These are phyloP conservation scores for Novymonas esmeraldas DNA, from an alignment of 208 protist species.

Conservation along the genomic window DNA sequence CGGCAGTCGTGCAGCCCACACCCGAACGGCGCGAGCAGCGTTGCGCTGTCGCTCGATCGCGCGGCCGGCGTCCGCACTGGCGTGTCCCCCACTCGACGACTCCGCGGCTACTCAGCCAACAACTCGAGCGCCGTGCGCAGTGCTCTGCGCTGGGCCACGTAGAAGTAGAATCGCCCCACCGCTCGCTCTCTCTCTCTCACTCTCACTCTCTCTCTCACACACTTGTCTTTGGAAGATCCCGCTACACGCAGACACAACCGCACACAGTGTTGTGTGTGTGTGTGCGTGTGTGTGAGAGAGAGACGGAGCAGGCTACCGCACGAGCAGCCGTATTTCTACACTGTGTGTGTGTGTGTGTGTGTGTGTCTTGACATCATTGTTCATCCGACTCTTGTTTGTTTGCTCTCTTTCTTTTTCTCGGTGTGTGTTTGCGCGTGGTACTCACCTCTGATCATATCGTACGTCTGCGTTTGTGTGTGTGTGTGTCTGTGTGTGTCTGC, in stretches of 20 bases:
- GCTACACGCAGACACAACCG: no score
- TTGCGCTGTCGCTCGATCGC: conserved; percentile 1
- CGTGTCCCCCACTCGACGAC: conserved; percentile 9
- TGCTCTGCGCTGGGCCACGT: conserved; percentile 17
- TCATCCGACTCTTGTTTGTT: neutral
- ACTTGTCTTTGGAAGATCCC: no score
- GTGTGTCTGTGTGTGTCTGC: conserved; percentile 11
- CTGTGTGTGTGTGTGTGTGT: conserved; percentile 4
- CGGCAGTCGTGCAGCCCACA: conserved; percentile 3
- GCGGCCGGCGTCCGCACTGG: conserved; percentile 10
- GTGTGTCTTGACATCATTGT: neutral
- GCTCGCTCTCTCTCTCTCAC: neutral
- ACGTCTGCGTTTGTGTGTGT: conserved; percentile 10
- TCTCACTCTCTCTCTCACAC: no score
- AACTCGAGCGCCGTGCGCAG: conserved; percentile 16
- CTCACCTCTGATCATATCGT: no score
- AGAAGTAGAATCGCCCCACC: neutral
- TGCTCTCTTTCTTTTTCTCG: neutral
- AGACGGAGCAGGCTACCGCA: no score
- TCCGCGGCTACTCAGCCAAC: conserved; percentile 7
- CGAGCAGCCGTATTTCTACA: no score
- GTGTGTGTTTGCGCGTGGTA: no score
- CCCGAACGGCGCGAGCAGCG: neutral
- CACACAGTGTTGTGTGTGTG: neutral
- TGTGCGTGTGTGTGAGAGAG: neutral